Evolutionary conservation across 257 asterid genomes (phyloP).

Genomic region (Anisodus tanguticus): DNA sequence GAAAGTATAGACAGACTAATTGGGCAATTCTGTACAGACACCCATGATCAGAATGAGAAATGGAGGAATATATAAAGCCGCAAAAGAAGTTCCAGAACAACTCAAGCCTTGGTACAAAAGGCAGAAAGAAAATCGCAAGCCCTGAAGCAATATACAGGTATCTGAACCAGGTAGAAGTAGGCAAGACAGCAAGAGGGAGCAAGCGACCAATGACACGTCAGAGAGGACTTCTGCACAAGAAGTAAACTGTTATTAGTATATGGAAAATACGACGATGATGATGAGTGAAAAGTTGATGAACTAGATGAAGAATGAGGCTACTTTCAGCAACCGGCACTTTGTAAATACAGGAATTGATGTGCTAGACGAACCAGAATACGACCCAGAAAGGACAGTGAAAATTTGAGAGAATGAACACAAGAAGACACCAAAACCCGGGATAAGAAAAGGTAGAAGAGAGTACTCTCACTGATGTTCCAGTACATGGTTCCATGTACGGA

Average conservation of each 20-base stretch:
- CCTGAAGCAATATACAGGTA: conserved; percentile 12
- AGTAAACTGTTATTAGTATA: conserved; percentile 22
- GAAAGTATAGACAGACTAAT: neutral
- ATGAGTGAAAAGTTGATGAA: neutral
- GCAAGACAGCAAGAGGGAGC: conserved; percentile 24
- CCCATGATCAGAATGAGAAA: conserved; percentile 22
- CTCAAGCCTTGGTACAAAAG: conserved; percentile 18
- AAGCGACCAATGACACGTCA: conserved; percentile 19
- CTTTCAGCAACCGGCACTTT: neutral
- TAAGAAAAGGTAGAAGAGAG: neutral
- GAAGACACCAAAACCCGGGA: neutral
- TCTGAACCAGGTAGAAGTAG: conserved; percentile 23
- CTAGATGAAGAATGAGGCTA: conserved; percentile 10
- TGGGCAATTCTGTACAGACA: conserved; percentile 16
- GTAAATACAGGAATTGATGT: conserved; percentile 7
- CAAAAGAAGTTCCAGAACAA: conserved; percentile 23
- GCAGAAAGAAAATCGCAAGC: conserved; percentile 13
- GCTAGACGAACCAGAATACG: neutral
- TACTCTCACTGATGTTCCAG: neutral
- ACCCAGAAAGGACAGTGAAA: neutral
- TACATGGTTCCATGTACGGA: conserved; percentile 6
- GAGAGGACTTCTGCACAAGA: conserved; percentile 30
- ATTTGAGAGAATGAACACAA: neutral
- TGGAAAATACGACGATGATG: neutral
- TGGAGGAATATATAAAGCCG: neutral